Conservation (phyloP, 169 alveolate species). For the Theileria parva region DNA sequence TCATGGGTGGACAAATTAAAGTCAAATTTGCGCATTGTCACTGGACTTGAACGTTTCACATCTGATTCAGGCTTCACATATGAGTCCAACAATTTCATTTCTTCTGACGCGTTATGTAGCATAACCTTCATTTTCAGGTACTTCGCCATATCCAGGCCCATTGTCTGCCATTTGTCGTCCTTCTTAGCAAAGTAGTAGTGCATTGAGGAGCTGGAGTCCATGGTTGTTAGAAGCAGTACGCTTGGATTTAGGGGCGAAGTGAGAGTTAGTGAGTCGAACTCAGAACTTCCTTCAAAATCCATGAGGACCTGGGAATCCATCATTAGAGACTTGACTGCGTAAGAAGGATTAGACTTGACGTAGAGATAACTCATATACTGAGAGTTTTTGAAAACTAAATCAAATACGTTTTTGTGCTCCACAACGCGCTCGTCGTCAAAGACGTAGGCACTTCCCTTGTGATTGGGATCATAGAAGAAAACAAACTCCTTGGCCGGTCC, state of each 20-base stretch:
- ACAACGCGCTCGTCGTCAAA: conserved; percentile 3
- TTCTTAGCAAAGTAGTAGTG: conserved; percentile 8
- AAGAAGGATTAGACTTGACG: background rate
- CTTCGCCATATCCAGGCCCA: background rate
- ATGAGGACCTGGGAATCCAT: background rate
- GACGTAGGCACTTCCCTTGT: background rate
- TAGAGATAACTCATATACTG: background rate
- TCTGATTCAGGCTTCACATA: background rate
- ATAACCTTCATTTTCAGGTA: background rate
- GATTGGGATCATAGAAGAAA: background rate
- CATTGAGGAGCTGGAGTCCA: background rate
- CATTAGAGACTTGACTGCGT: background rate
- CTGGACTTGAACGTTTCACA: background rate
- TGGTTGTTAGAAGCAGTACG: background rate
- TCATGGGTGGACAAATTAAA: background rate
- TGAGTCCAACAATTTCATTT: background rate
- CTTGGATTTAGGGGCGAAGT: background rate
- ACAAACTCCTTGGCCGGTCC: background rate
- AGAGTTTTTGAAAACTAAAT: background rate
- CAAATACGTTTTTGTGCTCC: background rate
- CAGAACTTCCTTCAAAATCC: background rate
- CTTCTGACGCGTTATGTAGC: background rate
- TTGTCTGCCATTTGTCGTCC: background rate
- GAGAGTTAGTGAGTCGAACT: background rate
- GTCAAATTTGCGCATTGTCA: background rate